phyloP scores from a whole-genome alignment of 2,329 filamentous ascomycete species.

The Aspergillus neotritici region DNA sequence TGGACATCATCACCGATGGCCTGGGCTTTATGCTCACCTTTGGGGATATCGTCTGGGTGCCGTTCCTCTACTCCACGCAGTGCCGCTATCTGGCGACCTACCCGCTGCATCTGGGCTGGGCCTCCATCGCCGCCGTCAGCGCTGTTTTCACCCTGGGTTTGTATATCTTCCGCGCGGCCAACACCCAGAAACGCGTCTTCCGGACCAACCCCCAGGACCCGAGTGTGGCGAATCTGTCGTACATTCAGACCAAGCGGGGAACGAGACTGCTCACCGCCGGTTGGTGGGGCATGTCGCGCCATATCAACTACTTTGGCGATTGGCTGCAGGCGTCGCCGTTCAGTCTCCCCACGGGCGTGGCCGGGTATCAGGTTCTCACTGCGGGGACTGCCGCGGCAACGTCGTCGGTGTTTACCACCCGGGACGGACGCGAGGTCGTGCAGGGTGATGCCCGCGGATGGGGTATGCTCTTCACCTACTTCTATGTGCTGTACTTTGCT shows the following conservation, averaged over 20 bases:
- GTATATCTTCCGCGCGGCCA: conserved; percentile 79
- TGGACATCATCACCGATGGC: conserved; percentile 84
- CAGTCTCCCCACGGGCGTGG: conserved; percentile 72
- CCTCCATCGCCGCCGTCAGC: conserved; percentile 60
- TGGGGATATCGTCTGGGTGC: conserved; percentile 84
- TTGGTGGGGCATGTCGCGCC: conserved; percentile 84
- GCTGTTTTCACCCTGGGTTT: conserved; percentile 65
- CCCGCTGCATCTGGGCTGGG: conserved; percentile 65
- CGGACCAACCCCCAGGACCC: conserved; percentile 78
- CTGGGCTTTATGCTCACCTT: conserved; percentile 92
- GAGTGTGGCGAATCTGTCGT: conserved; percentile 69
- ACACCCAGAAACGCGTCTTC: conserved; percentile 88
- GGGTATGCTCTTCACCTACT: conserved; percentile 82
- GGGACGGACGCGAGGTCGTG: conserved; percentile 27
- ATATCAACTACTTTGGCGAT: conserved; percentile 92
- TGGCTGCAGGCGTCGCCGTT: conserved; percentile 89
- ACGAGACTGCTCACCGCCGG: conserved; percentile 72
- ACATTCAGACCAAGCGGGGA: conserved; percentile 74
- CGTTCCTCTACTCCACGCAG: conserved; percentile 78
- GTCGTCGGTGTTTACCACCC: conserved; percentile 48
- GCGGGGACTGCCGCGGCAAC: conserved; percentile 3
- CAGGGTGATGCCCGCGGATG: conserved; percentile 49
- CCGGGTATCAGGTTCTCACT: conserved; percentile 64
- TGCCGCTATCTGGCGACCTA: conserved; percentile 74
- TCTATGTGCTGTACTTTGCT: conserved; percentile 85